phyloP scores from a whole-genome alignment of 768 basidiomycete species.

The Boletus sensibilis region DNA sequence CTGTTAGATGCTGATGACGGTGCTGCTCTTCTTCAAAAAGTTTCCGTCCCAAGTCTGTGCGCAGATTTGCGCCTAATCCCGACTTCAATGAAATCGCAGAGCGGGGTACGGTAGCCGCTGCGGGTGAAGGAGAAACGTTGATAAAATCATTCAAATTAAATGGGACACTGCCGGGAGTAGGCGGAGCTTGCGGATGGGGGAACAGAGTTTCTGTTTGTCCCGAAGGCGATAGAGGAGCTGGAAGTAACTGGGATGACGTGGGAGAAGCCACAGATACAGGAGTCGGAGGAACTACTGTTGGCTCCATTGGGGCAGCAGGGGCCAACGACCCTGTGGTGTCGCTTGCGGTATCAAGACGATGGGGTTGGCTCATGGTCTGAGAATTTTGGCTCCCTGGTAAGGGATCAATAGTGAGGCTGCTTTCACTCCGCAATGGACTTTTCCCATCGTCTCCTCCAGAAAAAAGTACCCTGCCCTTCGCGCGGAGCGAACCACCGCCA shows the following conservation, averaged over 20 bases:
- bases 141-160: constrained; percentile 75
- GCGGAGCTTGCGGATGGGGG: constrained; percentile 34
- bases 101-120: constrained; percentile 34
- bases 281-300: constrained; percentile 35
- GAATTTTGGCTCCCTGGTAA: constrained; percentile 29
- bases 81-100: constrained; percentile 33
- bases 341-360: constrained; percentile 16
- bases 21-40: constrained; percentile 71
- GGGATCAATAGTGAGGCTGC: constrained; percentile 24
- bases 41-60: constrained; percentile 63
- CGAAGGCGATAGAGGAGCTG: constrained; percentile 26
- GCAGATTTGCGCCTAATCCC: constrained; percentile 48
- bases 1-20: constrained; percentile 34
- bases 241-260: constrained; percentile 25
- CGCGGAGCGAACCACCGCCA: constrained; percentile 45
- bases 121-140: constrained; percentile 68
- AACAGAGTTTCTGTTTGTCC: constrained; percentile 20
- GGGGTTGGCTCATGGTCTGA: constrained; percentile 20
- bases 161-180: constrained; percentile 36
- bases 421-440: constrained; percentile 30
- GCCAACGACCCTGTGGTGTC: constrained; percentile 19
- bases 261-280: constrained; percentile 29
- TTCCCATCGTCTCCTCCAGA: constrained; percentile 39
- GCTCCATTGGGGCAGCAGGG: constrained; percentile 30
- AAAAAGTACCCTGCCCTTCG: constrained; percentile 72